These are phyloP conservation scores for Wickerhamomyces subpelliculosus DNA, from an alignment of 805 yeast genomes.

Conservation along the genomic window DNA sequence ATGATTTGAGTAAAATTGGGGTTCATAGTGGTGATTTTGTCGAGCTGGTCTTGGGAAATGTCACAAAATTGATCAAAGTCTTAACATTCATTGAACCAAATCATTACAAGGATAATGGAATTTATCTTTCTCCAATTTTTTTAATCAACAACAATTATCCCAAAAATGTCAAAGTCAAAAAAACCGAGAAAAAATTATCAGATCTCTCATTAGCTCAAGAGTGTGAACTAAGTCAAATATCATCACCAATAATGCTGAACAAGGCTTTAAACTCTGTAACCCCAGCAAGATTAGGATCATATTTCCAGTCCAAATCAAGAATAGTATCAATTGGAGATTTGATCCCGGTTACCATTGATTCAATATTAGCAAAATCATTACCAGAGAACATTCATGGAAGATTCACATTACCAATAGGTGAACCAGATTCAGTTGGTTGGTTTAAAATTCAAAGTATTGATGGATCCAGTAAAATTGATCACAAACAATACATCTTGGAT, in stretches of 20 bases:
- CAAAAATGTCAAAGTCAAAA: constrained; percentile 9
- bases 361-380: constrained; percentile 54
- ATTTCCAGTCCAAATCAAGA: constrained; percentile 52
- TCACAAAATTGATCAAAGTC: constrained; percentile 22
- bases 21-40: constrained; percentile 66
- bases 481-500: constrained; percentile 51
- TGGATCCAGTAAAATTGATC: constrained; percentile 18
- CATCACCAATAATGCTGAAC: constrained; percentile 65
- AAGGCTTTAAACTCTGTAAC: constrained; percentile 54
- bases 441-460: constrained; percentile 56
- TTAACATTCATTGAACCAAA: constrained; percentile 64
- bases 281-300: constrained; percentile 49
- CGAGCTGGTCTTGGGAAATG: constrained; percentile 18
- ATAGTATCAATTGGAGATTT: constrained; percentile 59
- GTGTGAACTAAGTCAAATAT: constrained; percentile 58
- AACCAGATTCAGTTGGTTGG: constrained; percentile 78
- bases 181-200: constrained; percentile 13
- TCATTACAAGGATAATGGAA: constrained; percentile 26
- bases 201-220: constrained; percentile 46
- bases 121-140: constrained; percentile 61
- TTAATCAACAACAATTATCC: constrained; percentile 40
- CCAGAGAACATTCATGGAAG: constrained; percentile 16
- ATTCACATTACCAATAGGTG: constrained; percentile 47
- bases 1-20: constrained; percentile 49
- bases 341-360: constrained; percentile 74